Evolutionary conservation across 768 basidiomycete species (phyloP), one percentile per base, ranked within the genome.

Genomic region (Amanita polypyramis): DNA sequence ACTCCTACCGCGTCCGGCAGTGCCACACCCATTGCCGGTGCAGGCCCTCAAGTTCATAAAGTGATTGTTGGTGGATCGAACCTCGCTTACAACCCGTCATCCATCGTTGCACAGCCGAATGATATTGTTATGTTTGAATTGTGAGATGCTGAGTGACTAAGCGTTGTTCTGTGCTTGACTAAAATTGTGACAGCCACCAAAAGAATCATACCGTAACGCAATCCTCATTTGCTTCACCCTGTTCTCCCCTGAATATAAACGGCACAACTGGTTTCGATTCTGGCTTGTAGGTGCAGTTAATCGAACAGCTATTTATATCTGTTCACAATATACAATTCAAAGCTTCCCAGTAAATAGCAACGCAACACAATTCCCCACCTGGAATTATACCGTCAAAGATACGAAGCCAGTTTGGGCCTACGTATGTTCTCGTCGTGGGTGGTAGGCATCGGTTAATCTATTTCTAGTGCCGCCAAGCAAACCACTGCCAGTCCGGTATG

Each of bases 131-230:
- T 69, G 45, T 84, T 84, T 64, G 69, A 76, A 59, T 82, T 82
- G 76, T 77, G 58, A 43, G 75, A 59, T 9, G 25, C 35, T 25
- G 11, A 19, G 20, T 34, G 19, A 11, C 30, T 47, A 9, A 35
- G 43, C 27, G 44, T 52, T 21, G 20, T 4, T 35, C 23, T 36
- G 35, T 39, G 44, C 38, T 32, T 56, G 27, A 55, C 34, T 10
- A 9, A 27, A 27, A 27, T 21, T 50, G 30, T 39, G 53, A 38
- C 53, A 77, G 76, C 74, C 73, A 73, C 47, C 68, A 71, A 58
- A 82, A 81, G 72, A 84, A 82, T 63, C 80, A 82, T 65, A 75
- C 75, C 5, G 78, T 79, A 19, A 79, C 78, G 17, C 78, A 82
- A 61, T 76, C 76, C 8, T 66, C 74, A 3, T 82, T 84, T 60